Conservation (phyloP, 345 rosid genomes). For the Combretum micranthum region DNA sequence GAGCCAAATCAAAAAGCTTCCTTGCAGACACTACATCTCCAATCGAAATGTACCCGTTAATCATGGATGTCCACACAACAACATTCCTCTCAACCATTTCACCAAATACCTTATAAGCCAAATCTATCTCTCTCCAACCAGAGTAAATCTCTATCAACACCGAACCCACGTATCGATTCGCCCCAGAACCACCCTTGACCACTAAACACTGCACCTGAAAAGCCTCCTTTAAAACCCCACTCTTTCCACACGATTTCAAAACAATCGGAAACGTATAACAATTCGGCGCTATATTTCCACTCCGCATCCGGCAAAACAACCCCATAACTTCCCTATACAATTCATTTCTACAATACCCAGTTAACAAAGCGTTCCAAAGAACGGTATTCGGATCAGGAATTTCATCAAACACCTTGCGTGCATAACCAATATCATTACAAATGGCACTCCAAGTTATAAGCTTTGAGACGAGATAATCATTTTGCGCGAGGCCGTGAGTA, state of each 20-base stretch:
- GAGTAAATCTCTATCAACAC: conserved; percentile 73
- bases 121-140: conserved; percentile 23
- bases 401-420: conserved; percentile 66
- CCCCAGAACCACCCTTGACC: conserved; percentile 52
- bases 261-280: conserved; percentile 65
- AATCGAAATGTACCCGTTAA: conserved; percentile 46
- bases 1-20: conserved; percentile 57
- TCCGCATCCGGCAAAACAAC: conserved; percentile 43
- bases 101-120: conserved; percentile 52
- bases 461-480: conserved; percentile 40
- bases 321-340: conserved; percentile 29
- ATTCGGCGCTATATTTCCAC: conserved; percentile 42
- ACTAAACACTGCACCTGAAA: conserved; percentile 54
- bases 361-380: conserved; percentile 61
- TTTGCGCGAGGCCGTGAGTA: conserved; percentile 28
- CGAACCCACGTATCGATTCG: conserved; percentile 45
- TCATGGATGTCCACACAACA: conserved; percentile 68
- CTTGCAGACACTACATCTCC: conserved; percentile 49
- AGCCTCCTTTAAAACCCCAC: conserved; percentile 46
- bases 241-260: conserved; percentile 53
- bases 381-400: conserved; percentile 37
- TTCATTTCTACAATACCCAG: conserved; percentile 37
- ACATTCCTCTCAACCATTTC: conserved; percentile 70
- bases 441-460: conserved; percentile 18
- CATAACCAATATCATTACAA: conserved; percentile 26